Evolutionary conservation across 2,329 filamentous ascomycete species (phyloP).

Genomic region (Grosmannia serpens): DNA sequence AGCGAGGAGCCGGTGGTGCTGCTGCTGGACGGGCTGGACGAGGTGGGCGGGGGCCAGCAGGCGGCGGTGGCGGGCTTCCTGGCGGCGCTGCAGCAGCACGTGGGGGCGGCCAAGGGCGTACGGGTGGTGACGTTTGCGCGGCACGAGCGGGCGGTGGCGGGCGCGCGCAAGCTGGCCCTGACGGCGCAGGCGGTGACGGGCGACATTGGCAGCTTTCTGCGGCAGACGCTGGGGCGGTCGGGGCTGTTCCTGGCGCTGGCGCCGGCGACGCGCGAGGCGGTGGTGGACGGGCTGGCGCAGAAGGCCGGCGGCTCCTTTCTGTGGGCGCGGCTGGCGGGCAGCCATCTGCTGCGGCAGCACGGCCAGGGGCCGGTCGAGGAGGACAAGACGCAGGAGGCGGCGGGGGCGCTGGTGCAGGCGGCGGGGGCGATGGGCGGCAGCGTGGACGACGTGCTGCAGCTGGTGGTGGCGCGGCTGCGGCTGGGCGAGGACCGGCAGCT

Average conservation of each 20-base stretch:
- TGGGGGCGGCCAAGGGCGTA: conserved; percentile 17
- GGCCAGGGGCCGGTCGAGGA: not conserved
- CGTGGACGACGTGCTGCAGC: conserved; percentile 16
- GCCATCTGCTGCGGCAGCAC: conserved; percentile 17
- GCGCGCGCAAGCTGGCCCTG: conserved; percentile 20
- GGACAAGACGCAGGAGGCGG: not conserved
- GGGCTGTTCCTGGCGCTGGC: conserved; percentile 13
- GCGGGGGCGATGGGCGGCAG: conserved; percentile 15
- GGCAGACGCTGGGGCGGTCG: conserved; percentile 15
- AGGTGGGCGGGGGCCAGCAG: conserved; percentile 17
- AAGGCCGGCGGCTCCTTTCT: conserved; percentile 25
- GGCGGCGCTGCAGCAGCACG: conserved; percentile 19
- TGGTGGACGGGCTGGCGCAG: conserved; percentile 19
- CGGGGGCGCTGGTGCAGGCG: conserved; percentile 12
- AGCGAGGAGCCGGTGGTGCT: conserved; percentile 19
- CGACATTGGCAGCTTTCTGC: conserved; percentile 22
- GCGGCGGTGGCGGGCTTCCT: conserved; percentile 17
- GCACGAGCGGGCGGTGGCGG: conserved; percentile 19
- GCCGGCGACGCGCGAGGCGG: conserved; percentile 12
- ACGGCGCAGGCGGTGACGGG: conserved; percentile 20
- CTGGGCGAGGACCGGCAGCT: conserved; percentile 16
- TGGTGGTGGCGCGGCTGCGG: conserved; percentile 15
- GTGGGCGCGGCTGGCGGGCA: conserved; percentile 22
- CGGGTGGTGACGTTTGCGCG: conserved; percentile 25
- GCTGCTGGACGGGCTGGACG: conserved; percentile 26